Base-by-base conservation (phyloP, 2,329 filamentous ascomycete species). In the Claviceps pazoutovae region DNA sequence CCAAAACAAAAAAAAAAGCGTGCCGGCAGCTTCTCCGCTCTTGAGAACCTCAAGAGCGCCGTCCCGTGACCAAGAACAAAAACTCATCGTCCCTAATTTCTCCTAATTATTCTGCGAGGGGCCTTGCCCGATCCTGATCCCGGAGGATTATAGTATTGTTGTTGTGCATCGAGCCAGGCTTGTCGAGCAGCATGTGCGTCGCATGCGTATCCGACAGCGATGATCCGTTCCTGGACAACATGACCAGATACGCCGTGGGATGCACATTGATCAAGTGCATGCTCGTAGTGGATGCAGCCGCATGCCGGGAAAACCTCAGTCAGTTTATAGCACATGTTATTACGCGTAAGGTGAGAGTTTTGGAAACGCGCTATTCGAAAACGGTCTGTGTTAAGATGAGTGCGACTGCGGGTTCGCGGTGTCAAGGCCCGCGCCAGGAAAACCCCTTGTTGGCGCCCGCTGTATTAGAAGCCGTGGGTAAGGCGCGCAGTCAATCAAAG, bases 271-370 rank as follows among this genome's bases (percentile, higher is more conserved):
- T 95, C 89, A 60, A 95, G 76, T 47, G 86, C 82, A 66, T 95
- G 90, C 62, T 84, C 78, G 73, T 91, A 88, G 74, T 95, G 94
- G 60, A 91, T 76, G 70, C 89, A 95, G 57, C 82, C 79, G 75
- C 89, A 95, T 52, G 84, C 86, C 51, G 88, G 83, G 73, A 89
- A 95, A 54, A 87, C 77, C 68, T 95, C 89, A 60, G 91, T 74
- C 56, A 95, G 71, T 70, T 90, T 86, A 63, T 88, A 90, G 64
- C 89, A 95, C 89, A 95, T 95, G 55, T 58, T 39, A 1, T 74
- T 34, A 11, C 30, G 30, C 30, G 30, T 11, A 11, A 34, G 4
- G 4, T 34, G 30, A 34, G 30, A 34, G 66, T 49, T 30, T 17
- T 16, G n/a, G 23, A 30, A 19, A 8, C 26, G 3, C 3, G 17